A percentile compares a stretch with the other conserved stretches of the same genome.
These are phyloP conservation scores for Coccomyxa sp. DNA, from an alignment of 139 green algal genomes.

Conservation along the genomic window DNA sequence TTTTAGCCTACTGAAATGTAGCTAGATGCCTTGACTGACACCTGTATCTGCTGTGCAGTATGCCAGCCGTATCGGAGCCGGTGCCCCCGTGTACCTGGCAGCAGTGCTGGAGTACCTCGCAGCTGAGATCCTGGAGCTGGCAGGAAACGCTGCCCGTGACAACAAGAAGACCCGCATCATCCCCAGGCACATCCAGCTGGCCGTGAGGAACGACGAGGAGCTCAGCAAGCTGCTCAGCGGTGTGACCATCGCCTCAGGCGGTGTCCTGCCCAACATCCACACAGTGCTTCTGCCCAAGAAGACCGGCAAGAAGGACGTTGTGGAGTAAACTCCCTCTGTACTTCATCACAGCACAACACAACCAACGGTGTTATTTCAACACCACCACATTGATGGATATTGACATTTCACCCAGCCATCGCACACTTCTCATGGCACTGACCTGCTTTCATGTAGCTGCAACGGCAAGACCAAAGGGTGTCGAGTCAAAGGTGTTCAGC, in stretches of 20 bases:
- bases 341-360: background rate
- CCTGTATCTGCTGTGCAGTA: no score
- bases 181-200: conserved; percentile 86
- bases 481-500: no score
- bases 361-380: conserved; percentile 45
- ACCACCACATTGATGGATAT: conserved; percentile 21
- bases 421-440: no score
- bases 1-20: no score
- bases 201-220: conserved; percentile 94
- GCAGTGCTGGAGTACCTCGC: conserved; percentile 84
- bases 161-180: conserved; percentile 85
- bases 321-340: conserved; percentile 15
- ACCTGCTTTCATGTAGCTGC: background rate
- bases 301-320: conserved; percentile 72
- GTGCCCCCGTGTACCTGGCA: conserved; percentile 72
- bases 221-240: conserved; percentile 79
- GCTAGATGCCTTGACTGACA: no score
- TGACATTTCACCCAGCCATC: background rate
- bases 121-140: conserved; percentile 74
- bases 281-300: conserved; percentile 86
- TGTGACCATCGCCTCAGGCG: conserved; percentile 78
- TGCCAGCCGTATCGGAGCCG: conserved; percentile 61
- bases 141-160: conserved; percentile 68
- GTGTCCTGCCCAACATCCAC: conserved; percentile 89
- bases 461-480: no score